A percentile compares a stretch with the other conserved stretches of the same genome.
Conservation (phyloP, 176 grass and related monocot species). For the Oryza rufipogon region DNA sequence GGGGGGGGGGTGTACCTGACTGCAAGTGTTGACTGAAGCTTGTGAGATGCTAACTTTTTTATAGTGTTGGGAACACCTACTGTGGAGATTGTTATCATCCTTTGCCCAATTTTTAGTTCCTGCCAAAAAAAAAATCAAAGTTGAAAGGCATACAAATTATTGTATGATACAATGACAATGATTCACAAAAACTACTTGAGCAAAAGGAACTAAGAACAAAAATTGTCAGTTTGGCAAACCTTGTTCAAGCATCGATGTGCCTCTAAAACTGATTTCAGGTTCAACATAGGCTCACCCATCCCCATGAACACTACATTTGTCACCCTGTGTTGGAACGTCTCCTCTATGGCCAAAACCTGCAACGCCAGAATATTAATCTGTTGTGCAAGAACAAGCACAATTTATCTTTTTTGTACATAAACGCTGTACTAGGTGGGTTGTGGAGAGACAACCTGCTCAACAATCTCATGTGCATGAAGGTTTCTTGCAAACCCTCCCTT, state of each 20-base stretch:
- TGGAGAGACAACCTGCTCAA: constrained; percentile 67
- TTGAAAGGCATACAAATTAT: neutral
- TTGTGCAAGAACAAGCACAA: neutral
- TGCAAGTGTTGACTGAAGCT: constrained; percentile 93
- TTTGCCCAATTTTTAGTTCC: constrained; percentile 95
- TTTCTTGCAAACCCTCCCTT: constrained; percentile 96
- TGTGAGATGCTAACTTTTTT: constrained; percentile 82
- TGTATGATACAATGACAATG: neutral
- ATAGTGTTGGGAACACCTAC: constrained; percentile 95
- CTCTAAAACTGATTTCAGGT: constrained; percentile 87
- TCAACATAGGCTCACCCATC: constrained; percentile 98
- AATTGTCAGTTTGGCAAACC: constrained; percentile 38
- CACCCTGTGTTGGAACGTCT: constrained; percentile 85
- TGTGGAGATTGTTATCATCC: constrained; percentile 99
- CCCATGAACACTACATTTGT: constrained; percentile 99
- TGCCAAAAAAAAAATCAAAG: neutral
- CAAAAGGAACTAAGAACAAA: neutral
- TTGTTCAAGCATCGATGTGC: constrained; percentile 88
- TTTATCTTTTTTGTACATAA: neutral
- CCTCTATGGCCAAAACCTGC: constrained; percentile 86
- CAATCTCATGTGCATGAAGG: constrained; percentile 77
- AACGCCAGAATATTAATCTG: constrained; percentile 3
- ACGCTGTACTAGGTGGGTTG: neutral
- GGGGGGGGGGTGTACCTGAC: constrained; percentile 53
- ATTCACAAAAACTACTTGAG: neutral